Percentiles rank a stretch among this genome's conserved stretches.
phyloP scores from a whole-genome alignment of 1,284 basidiomycete genomes.

The Fomitopsis schrenkii region DNA sequence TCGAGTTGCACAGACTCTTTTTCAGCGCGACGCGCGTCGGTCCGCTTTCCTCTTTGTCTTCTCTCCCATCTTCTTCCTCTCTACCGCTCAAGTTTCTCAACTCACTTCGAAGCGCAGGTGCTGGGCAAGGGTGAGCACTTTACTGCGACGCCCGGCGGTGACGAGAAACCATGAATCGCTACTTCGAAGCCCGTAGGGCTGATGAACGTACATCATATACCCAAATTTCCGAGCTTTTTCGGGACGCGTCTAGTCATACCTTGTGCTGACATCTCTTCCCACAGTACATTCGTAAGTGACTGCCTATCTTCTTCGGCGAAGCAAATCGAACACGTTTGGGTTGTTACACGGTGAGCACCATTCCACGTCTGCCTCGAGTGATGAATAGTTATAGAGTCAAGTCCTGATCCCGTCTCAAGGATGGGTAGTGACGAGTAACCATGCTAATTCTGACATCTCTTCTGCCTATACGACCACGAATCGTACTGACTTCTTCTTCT shows the following conservation, averaged over 20 bases:
- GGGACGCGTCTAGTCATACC: not conserved
- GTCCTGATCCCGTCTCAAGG: conserved; percentile 75
- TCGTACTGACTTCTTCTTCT: not conserved
- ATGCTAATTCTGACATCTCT: conserved; percentile 78
- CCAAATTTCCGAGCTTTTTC: conserved; percentile 77
- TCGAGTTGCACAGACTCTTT: not conserved
- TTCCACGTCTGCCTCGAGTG: conserved; percentile 31
- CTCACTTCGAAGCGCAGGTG: not conserved
- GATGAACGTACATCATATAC: conserved; percentile 70
- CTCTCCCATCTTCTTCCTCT: conserved; percentile 5
- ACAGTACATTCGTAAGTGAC: not conserved
- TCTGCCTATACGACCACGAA: conserved; percentile 2
- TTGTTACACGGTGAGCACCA: conserved; percentile 35
- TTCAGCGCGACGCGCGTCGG: conserved; percentile 5
- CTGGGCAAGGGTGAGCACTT: conserved; percentile 26
- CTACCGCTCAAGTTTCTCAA: too few species aligned
- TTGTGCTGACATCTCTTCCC: not conserved
- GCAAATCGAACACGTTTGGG: not conserved
- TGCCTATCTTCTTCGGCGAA: too few species aligned
- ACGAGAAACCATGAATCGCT: conserved; percentile 78
- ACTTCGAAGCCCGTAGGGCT: conserved; percentile 68
- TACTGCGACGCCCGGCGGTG: conserved; percentile 31
- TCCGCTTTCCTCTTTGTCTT: conserved; percentile 7
- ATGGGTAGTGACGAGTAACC: conserved; percentile 66
- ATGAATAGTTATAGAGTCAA: conserved; percentile 82